Evolutionary conservation across 2,329 filamentous ascomycete species (phyloP).

Genomic region (Thermoascus crustaceus): DNA sequence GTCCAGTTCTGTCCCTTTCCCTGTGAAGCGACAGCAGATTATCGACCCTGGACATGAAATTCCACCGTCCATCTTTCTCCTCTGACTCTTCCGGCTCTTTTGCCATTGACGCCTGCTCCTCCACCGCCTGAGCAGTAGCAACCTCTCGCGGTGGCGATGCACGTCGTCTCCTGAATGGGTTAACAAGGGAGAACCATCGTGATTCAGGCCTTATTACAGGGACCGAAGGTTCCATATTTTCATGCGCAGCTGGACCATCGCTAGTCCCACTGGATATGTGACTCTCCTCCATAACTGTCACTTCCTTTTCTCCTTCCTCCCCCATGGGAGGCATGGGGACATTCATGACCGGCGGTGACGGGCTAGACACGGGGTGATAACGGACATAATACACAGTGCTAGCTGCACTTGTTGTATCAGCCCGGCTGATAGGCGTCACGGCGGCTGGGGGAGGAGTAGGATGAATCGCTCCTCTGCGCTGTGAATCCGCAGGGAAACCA

Average conservation of each 20-base stretch:
- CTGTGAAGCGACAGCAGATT: slow-evolving; percentile 42
- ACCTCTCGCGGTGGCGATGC: slow-evolving; percentile 53
- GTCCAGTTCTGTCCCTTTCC: slow-evolving; percentile 31
- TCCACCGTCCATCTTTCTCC: slow-evolving; percentile 37
- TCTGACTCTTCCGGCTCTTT: slow-evolving; percentile 25
- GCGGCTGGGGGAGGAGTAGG: slow-evolving; percentile 40
- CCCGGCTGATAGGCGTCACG: slow-evolving; percentile 50
- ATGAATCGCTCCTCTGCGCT: slow-evolving; percentile 14
- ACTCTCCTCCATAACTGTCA: slow-evolving; percentile 15
- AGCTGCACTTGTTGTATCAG: slow-evolving; percentile 53
- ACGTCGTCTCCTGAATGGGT: slow-evolving; percentile 52
- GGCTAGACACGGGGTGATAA: slow-evolving; percentile 48
- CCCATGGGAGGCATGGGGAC: slow-evolving; percentile 13
- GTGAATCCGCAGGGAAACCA: slow-evolving; percentile 8
- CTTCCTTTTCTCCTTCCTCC: slow-evolving; percentile 19
- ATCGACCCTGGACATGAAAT: slow-evolving; percentile 38
- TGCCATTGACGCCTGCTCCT: slow-evolving; percentile 22
- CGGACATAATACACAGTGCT: slow-evolving; percentile 58
- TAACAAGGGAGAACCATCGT: slow-evolving; percentile 45
- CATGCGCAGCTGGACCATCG: slow-evolving; percentile 13
- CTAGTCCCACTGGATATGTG: slow-evolving; percentile 11
- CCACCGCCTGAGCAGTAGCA: slow-evolving; percentile 46
- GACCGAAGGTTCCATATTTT: slow-evolving; percentile 23
- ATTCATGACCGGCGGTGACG: slow-evolving; percentile 34
- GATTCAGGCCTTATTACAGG: slow-evolving; percentile 24